These are phyloP conservation scores for Backusella macrospora DNA, from an alignment of 192 early-diverging fungal genomes.

Conservation along the genomic window DNA sequence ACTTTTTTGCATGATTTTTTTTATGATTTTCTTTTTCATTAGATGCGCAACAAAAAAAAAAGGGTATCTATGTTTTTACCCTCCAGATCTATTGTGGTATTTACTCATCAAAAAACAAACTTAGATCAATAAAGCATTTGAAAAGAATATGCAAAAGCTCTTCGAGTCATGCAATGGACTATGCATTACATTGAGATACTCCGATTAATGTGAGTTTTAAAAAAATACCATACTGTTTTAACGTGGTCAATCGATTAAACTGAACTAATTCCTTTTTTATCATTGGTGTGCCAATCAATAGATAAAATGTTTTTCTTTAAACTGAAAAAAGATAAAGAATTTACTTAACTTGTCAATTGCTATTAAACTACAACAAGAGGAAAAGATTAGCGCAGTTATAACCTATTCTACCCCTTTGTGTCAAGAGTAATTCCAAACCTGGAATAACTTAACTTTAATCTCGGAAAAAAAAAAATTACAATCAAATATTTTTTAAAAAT, in stretches of 20 bases:
- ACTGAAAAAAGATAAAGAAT: not conserved
- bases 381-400: not conserved
- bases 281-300: not conserved
- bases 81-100: not conserved
- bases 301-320: not conserved
- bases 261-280: not conserved
- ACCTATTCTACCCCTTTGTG: not conserved
- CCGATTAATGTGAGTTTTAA: not conserved
- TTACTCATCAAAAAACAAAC: not conserved
- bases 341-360: not conserved
- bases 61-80: not conserved
- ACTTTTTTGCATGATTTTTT: not conserved
- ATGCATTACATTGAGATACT: not conserved
- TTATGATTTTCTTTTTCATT: not conserved
- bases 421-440: not conserved
- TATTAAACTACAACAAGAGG: not conserved
- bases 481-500: not conserved
- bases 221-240: not conserved
- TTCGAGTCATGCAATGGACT: not conserved
- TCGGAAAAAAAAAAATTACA: not conserved
- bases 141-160: not conserved
- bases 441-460: not conserved
- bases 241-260: not conserved
- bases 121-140: not conserved
- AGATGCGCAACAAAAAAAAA: not conserved